Percentiles rank a stretch among this genome's conserved stretches.
Evolutionary conservation across 2,329 filamentous ascomycete genomes (phyloP).

Genomic region (Colletotrichum tofieldiae): DNA sequence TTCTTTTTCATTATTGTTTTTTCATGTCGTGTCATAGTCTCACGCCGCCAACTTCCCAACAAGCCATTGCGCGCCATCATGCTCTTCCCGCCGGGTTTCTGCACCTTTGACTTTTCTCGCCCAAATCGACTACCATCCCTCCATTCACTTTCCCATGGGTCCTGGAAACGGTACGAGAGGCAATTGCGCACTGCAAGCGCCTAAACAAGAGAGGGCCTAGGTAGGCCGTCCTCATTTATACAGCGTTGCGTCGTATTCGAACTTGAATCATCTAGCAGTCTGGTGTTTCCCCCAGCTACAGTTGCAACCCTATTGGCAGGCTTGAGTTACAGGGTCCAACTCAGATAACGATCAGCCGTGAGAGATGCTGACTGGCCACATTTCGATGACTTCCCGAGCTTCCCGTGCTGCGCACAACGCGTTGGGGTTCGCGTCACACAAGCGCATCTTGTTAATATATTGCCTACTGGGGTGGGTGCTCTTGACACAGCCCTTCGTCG

Average conservation of each 20-base stretch:
- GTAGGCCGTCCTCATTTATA: neutral
- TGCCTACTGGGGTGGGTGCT: neutral
- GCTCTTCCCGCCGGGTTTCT: neutral
- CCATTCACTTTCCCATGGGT: neutral
- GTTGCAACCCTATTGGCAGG: neutral
- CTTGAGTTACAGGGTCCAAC: conserved; percentile 5
- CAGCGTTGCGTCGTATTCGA: neutral
- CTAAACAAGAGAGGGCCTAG: neutral
- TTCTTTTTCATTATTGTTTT: neutral
- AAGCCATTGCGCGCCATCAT: neutral
- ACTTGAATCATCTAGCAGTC: neutral
- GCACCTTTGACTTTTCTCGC: neutral
- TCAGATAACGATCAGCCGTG: conserved; percentile 24
- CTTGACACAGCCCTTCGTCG: conserved; percentile 4
- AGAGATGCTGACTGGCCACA: conserved; percentile 10
- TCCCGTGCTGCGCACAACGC: conserved; percentile 13
- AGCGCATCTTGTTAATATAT: conserved; percentile 15
- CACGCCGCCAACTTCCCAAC: conserved; percentile 1
- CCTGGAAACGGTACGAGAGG: neutral
- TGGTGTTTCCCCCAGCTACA: neutral
- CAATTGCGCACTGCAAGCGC: neutral
- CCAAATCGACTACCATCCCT: neutral
- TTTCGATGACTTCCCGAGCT: conserved; percentile 29
- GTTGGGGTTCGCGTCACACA: conserved; percentile 17
- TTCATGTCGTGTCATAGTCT: neutral